Evolutionary conservation across 1,284 basidiomycete species (phyloP).

Genomic region (Schizophyllum commune): DNA sequence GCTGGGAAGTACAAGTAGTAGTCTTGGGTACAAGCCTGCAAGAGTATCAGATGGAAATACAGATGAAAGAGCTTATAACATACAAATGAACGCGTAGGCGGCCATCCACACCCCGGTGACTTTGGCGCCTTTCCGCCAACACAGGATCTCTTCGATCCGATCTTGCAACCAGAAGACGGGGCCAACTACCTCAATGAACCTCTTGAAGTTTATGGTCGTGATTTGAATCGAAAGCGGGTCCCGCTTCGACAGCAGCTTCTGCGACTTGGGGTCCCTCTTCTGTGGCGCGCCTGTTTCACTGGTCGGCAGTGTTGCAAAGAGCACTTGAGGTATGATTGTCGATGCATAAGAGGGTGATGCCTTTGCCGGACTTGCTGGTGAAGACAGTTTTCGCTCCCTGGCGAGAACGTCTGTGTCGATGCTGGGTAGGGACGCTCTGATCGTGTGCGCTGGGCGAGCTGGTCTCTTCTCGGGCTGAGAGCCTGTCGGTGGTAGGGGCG

Average conservation of each 20-base stretch:
- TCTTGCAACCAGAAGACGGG: constrained; percentile 77
- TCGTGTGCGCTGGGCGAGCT: neutral
- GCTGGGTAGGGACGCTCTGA: neutral
- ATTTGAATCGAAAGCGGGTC: constrained; percentile 68
- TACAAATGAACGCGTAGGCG: constrained; percentile 34
- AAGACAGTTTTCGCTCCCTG: neutral
- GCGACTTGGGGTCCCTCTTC: constrained; percentile 14
- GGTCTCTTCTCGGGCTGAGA: neutral
- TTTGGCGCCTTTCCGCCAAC: constrained; percentile 66
- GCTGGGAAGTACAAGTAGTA: constrained; percentile 61
- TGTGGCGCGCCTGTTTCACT: constrained; percentile 9
- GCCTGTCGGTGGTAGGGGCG: neutral
- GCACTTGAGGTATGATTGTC: constrained; percentile 27
- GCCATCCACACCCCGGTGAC: constrained; percentile 61
- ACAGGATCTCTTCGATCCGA: constrained; percentile 61
- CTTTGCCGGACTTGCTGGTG: constrained; percentile 19
- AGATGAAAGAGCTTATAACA: neutral
- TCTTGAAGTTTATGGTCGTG: constrained; percentile 64
- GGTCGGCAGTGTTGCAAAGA: constrained; percentile 21
- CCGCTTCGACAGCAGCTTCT: constrained; percentile 24
- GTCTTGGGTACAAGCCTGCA: constrained; percentile 59
- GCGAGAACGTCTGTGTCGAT: neutral
- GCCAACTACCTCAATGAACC: constrained; percentile 59
- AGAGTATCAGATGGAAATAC: neutral
- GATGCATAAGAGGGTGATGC: constrained; percentile 16